These are phyloP conservation scores for Pistacia integerrima DNA, from an alignment of 345 rosid species.

Conservation along the genomic window DNA sequence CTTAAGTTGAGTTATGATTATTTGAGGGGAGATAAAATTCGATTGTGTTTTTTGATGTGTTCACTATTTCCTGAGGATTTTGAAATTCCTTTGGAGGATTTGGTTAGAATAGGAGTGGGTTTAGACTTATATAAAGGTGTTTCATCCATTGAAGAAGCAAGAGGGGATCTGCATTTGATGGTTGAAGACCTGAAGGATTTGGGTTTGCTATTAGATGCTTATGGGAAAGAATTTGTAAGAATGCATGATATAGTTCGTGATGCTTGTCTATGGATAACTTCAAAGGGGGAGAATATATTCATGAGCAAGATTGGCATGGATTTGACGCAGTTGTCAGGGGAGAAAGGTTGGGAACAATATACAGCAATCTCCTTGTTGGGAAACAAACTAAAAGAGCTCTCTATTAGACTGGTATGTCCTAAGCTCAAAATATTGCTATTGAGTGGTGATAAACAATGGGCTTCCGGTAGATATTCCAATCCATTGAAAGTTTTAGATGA, in stretches of 20 bases:
- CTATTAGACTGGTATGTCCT: not conserved
- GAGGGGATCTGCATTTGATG: not conserved
- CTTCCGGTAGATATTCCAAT: too few species aligned
- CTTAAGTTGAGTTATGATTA: slow-evolving; percentile 7
- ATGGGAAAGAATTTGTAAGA: not conserved
- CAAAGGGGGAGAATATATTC: not conserved
- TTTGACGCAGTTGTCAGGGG: not conserved
- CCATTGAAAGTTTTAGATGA: too few species aligned
- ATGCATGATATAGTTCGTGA: slow-evolving; percentile 3
- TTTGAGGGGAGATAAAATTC: not conserved
- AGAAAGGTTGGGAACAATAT: too few species aligned
- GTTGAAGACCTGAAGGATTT: not conserved
- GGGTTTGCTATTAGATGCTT: not conserved
- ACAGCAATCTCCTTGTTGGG: not conserved
- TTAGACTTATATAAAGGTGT: not conserved
- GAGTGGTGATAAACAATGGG: not conserved
- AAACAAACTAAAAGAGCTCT: not conserved
- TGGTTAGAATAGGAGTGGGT: not conserved
- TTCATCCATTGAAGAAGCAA: not conserved
- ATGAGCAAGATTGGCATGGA: not conserved
- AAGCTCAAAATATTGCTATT: slow-evolving; percentile 9
- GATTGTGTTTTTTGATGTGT: not conserved
- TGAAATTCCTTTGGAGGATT: not conserved
- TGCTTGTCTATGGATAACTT: not conserved
- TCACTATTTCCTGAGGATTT: too few species aligned